Base-by-base conservation (phyloP, 768 basidiomycete genomes). In the Boletus sp. region DNA sequence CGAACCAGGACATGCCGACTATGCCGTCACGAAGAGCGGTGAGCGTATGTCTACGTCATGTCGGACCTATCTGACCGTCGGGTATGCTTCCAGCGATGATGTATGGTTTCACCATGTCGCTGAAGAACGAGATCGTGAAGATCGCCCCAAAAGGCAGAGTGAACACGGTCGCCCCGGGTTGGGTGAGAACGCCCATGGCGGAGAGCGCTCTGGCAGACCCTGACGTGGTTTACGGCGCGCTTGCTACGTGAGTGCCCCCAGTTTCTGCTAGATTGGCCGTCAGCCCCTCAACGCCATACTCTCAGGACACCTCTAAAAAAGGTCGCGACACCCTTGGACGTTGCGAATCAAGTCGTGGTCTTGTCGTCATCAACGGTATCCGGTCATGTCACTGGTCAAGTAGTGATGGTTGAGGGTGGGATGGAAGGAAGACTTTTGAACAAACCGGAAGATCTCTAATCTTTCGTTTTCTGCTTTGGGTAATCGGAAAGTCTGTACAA, bases 51-150 rank as follows among this genome's bases (percentile, higher is more conserved):
- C 24, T 24, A 51, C 42, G 14, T 37, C 17, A 11, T 6, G 58
- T 7, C 7, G 40, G 7, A 10, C 7, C 17, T 8, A 41, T 29
- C 41, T 51, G 15, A 58, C 18, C 7, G 36, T 17, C 4, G 15
- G 15, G 28, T 8, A 1, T 24, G n/a, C 24, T 47, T 35, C 17
- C 18, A 87, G 87, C 82, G 5, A 78, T 88, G 75, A 89, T 89
- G 87, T 85, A 87, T 58, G 90, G 88, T 1, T 65, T 90, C 35
- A 82, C 81, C 4, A 71, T 85, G 62, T 76, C 83, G 5, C 76
- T 90, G 61, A 90, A 91, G 73, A 91, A 90, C 68, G 89, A 92
- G 71, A 89, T 90, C 52, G 89, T 92, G 45, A 82, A 83, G 70
- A 81, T 90, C 56, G 87, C 88, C 0, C 85, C 87, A 0, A 77